Evolutionary conservation across 192 early-diverging fungal genomes (phyloP), one percentile per base, ranked within the genome.

Genomic region (Backusella liffmaniae): DNA sequence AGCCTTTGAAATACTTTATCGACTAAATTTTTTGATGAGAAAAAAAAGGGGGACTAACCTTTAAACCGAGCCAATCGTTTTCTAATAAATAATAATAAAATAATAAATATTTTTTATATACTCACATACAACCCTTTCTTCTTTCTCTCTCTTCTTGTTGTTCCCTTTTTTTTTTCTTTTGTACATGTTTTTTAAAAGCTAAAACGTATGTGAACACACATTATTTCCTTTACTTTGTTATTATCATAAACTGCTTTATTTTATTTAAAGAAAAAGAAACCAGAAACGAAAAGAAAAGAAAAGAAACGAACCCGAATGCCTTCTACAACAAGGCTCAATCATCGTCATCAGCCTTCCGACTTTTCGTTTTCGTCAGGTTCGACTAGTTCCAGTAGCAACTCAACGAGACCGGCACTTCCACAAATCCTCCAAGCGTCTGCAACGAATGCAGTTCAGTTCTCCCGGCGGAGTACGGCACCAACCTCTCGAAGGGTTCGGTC

Each of bases 1-100:
- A 82, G 29, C 84, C 86, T 21, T 73, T 88, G 41, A 78, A 79
- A 51, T 86, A 88, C 76, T 88, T 88, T 69, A 84, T 78, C 67
- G 83, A 88, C 53, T 88, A 83, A 84, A 67, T 67, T 16, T 35
- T 35, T 30, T 67, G 36, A 37, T 16, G 36, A 70, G 13, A 70
- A 44, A 70, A 46, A 46, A 44, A 70, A 71, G 8, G 36, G 35
- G 21, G 36, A 7, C 15, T 30, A 67, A 35, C 67, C 35, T 41
- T 39, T 69, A 59, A 29, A 59, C 56, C 56, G 56, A 26, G 4
- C 56, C 56, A 59, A 59, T 59, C 56, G 23, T 59, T 59, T 59
- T 59, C 23, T 26, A 26, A 9, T 12, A 69, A 39, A 69, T 23
- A 41, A 37, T 36, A 34, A 37, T 37, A 21, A 69, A 37, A 69